Base-by-base conservation (phyloP, 2,329 filamentous ascomycete genomes). In the Ceratocystis papillata region DNA sequence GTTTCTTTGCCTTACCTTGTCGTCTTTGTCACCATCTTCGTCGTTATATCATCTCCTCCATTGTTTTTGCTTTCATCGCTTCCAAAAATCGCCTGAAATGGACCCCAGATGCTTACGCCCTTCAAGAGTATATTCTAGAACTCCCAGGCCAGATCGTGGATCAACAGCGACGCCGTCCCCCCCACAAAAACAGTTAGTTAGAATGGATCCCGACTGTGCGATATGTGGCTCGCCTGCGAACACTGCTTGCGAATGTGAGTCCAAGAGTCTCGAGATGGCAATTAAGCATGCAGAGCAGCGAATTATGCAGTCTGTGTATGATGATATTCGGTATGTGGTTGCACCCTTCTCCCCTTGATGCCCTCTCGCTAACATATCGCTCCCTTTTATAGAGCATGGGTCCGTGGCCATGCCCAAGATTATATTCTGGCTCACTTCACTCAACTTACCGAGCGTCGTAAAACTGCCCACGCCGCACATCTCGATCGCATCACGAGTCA, bases 141-240 rank as follows among this genome's bases (percentile, higher is more conserved):
- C 63, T 41, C 63, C 55, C 20, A 60, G 28, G 33, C 62, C 48
- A 37, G 50, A 61, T 41, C 59, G 45, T 37, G 65, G 60, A n/a
- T 64, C 48, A 28, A 60, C 63, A 53, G 62, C 70, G 64, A 69
- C 67, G 48, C 67, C 68, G 17, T 64, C 67, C 5, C 64, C 60
- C 15, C 37, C 22, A 10, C 50, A 60, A 30, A 55, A 45, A n/a
- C 37, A 45, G 68, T 71, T 81, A 73, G 79, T 82, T 74, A 85
- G 79, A 74, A 87, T 87, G 83, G 85, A 87, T 71, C 85, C 85
- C 55, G 83, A 87, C 75, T 88, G 85, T 75, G 85, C 85, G 64
- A 84, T 88, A 72, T 87, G 85, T 74, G 79, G 79, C 71, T 79
- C 80, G 69, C 83, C 85, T 68, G 83, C 84, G 59, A 78, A 77